These are phyloP conservation scores for Bimuria novae-zelandiae DNA, from an alignment of 2,329 filamentous ascomycete genomes.

Conservation along the genomic window DNA sequence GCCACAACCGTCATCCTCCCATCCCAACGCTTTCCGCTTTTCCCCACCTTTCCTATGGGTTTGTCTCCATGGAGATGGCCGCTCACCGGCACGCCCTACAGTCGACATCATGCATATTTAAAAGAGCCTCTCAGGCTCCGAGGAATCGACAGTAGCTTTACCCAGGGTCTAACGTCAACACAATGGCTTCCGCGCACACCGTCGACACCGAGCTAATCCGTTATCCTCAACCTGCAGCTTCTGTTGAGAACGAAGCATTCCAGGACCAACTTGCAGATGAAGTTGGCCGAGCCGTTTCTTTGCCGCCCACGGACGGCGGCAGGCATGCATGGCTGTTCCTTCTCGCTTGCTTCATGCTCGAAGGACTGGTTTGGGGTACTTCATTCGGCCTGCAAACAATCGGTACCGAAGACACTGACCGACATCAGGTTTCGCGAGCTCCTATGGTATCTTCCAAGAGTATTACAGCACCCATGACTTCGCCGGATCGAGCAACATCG, in stretches of 20 bases:
- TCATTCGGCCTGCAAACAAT: background rate
- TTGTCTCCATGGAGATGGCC: too few species aligned
- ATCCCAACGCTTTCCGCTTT: conserved; percentile 12
- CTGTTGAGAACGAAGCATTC: conserved; percentile 22
- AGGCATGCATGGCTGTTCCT: conserved; percentile 39
- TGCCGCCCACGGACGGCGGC: conserved; percentile 36
- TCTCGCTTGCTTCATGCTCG: conserved; percentile 55
- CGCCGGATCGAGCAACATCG: conserved; percentile 35
- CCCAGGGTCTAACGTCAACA: background rate
- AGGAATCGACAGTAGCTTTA: background rate
- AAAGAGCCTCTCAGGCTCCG: too few species aligned
- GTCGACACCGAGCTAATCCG: conserved; percentile 20
- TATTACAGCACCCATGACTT: conserved; percentile 40
- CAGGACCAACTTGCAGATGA: conserved; percentile 22
- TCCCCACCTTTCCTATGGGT: too few species aligned
- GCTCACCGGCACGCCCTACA: too few species aligned
- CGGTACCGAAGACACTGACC: conserved; percentile 5
- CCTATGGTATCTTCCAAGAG: conserved; percentile 41
- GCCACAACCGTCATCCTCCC: conserved; percentile 7
- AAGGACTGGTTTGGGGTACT: conserved; percentile 53
- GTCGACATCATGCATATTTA: too few species aligned
- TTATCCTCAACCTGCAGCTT: conserved; percentile 15
- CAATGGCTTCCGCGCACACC: conserved; percentile 23
- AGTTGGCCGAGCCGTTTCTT: conserved; percentile 24
- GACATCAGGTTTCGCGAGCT: conserved; percentile 31